Percentiles rank a stretch among this genome's conserved stretches.
Conservation (phyloP, 2,329 filamentous ascomycete species). For the Ophiostoma sp. region DNA sequence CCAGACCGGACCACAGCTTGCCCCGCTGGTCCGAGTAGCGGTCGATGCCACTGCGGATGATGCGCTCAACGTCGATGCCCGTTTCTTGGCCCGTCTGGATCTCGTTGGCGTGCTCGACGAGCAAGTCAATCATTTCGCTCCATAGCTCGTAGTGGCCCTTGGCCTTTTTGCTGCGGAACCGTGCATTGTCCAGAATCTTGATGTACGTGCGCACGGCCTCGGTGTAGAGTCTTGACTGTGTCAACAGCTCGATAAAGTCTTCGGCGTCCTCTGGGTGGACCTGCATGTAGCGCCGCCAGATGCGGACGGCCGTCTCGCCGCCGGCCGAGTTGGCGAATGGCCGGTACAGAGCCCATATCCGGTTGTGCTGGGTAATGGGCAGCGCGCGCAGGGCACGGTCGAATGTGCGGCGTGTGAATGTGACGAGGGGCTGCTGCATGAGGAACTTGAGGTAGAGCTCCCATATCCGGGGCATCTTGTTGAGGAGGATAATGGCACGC, state of each 20-base stretch:
- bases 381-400: conserved; percentile 88
- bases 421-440: conserved; percentile 87
- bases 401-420: conserved; percentile 81
- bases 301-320: conserved; percentile 84
- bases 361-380: conserved; percentile 90
- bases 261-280: conserved; percentile 93
- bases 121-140: conserved; percentile 94
- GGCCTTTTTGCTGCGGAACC: conserved; percentile 87
- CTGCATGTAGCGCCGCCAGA: conserved; percentile 96
- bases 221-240: conserved; percentile 79
- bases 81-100: conserved; percentile 78
- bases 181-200: conserved; percentile 83
- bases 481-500: conserved; percentile 84
- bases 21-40: conserved; percentile 92
- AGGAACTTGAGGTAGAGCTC: conserved; percentile 95
- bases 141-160: conserved; percentile 96
- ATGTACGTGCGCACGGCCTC: conserved; percentile 92
- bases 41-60: conserved; percentile 87
- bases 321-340: conserved; percentile 89
- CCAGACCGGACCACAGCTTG: conserved; percentile 90
- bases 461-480: conserved; percentile 99
- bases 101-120: conserved; percentile 86
- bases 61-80: conserved; percentile 86
- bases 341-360: conserved; percentile 90
- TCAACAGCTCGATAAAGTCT: conserved; percentile 88